Conservation (phyloP, 305 asterid species). For the Fraxinus paxiana region DNA sequence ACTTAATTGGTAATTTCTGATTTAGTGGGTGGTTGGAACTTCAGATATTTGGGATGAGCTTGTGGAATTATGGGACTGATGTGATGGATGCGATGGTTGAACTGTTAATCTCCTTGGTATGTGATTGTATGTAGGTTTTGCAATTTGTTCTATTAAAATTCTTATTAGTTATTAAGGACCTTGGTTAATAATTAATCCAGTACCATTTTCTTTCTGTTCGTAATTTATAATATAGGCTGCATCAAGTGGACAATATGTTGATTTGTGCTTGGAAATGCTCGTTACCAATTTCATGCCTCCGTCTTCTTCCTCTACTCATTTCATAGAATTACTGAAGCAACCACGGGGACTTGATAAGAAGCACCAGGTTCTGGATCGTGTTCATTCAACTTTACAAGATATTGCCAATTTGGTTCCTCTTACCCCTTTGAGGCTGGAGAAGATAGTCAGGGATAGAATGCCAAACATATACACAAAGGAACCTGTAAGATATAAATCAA, state of each 20-base stretch:
- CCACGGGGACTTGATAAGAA: constrained; percentile 58
- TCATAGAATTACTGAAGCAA: constrained; percentile 45
- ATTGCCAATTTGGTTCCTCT: constrained; percentile 75
- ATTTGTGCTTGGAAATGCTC: constrained; percentile 84
- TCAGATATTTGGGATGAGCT: constrained; percentile 71
- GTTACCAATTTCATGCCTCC: constrained; percentile 81
- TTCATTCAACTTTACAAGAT: constrained; percentile 62
- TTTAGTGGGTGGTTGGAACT: constrained; percentile 15
- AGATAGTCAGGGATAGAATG: constrained; percentile 58
- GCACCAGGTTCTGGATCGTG: constrained; percentile 68
- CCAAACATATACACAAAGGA: constrained; percentile 46
- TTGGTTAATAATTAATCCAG: constrained; percentile 1
- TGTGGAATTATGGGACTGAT: constrained; percentile 74
- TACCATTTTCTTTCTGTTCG: background rate
- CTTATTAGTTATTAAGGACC: background rate
- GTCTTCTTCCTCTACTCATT: constrained; percentile 23
- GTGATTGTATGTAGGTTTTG: background rate
- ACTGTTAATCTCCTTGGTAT: constrained; percentile 70
- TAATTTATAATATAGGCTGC: constrained; percentile 50
- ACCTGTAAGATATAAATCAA: constrained; percentile 41
- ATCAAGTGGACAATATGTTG: constrained; percentile 63
- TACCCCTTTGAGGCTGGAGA: constrained; percentile 68
- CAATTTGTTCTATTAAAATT: background rate
- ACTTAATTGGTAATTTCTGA: background rate
- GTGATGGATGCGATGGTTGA: constrained; percentile 84